Evolutionary conservation across 176 grass and related monocot genomes (phyloP), one percentile per base, ranked within the genome.

Genomic region (Eleusine indica): DNA sequence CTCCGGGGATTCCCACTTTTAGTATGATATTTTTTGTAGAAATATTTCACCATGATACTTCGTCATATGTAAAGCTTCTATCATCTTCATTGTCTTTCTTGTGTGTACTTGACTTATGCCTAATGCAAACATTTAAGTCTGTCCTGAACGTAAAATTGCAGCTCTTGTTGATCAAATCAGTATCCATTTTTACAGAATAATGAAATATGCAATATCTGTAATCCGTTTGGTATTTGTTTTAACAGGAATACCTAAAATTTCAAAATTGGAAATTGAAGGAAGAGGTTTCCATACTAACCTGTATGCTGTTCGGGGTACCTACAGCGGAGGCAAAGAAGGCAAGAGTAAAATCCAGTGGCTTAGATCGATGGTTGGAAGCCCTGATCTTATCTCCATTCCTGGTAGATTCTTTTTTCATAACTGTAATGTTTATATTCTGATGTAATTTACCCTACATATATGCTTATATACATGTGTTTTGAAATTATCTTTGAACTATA

Each of bases 331-430:
- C 66, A 98, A 90, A 90, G 96, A 98, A 91, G 96, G 91, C 77
- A 96, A 98, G 82, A 95, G 91, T 88, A 93, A 84, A 89, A 95
- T 98, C 72, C 96, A 98, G 62, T 98, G 96, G 96, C 89, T 98
- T 22, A 94, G 91, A 76, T 90, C 96, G 9, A 94, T 96, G 93
- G 91, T 96, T 39, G 96, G 93, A 88, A 99, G 96, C 70, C 96
- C 96, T 82, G 96, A 99, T 85, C 91, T 99, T 77, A 99, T 99
- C 70, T 99, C 93, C 11, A 92, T 99, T 87, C 93, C 96, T 90
- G 96, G 96, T 99, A 90, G 81, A 29, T 46, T 44, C 39, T 63
- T 69, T 56, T 76, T 12, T 47, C 13, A n/a, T 56, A 35, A 35
- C 28, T 80, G 40, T 42, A n/a, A 15, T 64, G 12, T 48, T 37